Evolutionary conservation across 495 filamentous ascomycete genomes (phyloP).

Genomic region (Stereocaulon alpinum): DNA sequence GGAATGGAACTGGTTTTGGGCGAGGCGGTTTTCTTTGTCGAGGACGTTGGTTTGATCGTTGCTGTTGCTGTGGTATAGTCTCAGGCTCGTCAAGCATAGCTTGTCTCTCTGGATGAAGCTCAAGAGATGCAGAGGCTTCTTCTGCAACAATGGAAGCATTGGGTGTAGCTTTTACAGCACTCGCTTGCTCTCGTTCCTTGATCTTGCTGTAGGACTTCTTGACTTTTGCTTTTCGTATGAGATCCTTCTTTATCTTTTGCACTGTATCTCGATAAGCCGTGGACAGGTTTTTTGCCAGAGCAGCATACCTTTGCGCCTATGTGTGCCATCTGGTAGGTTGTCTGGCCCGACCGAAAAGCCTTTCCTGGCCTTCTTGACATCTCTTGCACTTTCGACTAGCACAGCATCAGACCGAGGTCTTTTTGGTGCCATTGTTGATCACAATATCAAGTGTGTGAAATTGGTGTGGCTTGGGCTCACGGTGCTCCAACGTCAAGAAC

Average conservation of each 20-base stretch:
- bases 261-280: slow-evolving; percentile 38
- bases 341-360: slow-evolving; percentile 78
- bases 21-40: slow-evolving; percentile 29
- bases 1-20: slow-evolving; percentile 59
- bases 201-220: slow-evolving; percentile 90
- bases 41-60: slow-evolving; percentile 18
- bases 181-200: slow-evolving; percentile 47
- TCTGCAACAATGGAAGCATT: slow-evolving; percentile 6
- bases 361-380: slow-evolving; percentile 44
- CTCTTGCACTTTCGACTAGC: neutral
- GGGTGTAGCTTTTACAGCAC: slow-evolving; percentile 16
- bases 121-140: slow-evolving; percentile 32
- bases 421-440: slow-evolving; percentile 12
- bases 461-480: too few relatives aligned
- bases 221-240: slow-evolving; percentile 89
- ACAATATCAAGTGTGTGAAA: neutral
- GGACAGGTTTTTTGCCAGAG: neutral
- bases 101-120: slow-evolving; percentile 63
- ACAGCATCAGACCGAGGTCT: neutral
- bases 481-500: too few relatives aligned
- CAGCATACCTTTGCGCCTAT: slow-evolving; percentile 72
- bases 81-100: slow-evolving; percentile 50
- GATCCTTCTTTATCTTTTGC: slow-evolving; percentile 79
- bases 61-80: slow-evolving; percentile 23
- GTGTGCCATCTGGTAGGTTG: slow-evolving; percentile 85